Evolutionary conservation across 1,284 basidiomycete species (phyloP).

Genomic region (Puccinia polysora): DNA sequence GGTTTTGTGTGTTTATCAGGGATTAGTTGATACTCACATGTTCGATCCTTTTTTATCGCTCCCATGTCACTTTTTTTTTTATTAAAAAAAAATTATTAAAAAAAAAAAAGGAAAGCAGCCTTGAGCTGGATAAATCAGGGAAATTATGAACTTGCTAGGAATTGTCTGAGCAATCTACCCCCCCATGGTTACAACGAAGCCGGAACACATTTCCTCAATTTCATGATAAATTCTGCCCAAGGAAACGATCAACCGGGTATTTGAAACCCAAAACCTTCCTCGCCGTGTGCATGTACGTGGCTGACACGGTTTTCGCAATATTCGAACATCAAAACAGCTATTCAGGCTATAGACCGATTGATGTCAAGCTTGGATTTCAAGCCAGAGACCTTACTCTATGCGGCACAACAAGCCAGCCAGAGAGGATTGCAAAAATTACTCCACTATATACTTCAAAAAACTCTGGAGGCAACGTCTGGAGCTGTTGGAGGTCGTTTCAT

Average conservation of each 20-base stretch:
- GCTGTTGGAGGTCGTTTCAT: conserved; percentile 17
- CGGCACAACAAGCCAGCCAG: conserved; percentile 36
- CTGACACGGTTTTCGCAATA: not conserved
- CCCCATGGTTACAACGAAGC: conserved; percentile 23
- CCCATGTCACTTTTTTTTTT: not conserved
- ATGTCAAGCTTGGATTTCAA: conserved; percentile 42
- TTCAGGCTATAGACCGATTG: conserved; percentile 35
- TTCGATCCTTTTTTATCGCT: not conserved
- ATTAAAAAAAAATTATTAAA: not conserved
- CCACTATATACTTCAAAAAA: conserved; percentile 27
- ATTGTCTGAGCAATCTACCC: conserved; percentile 18
- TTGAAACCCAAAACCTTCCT: not conserved
- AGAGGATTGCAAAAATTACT: conserved; percentile 31
- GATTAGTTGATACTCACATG: not conserved
- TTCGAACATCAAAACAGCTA: conserved; percentile 17
- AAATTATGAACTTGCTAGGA: conserved; percentile 37
- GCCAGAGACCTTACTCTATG: conserved; percentile 34
- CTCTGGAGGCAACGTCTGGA: conserved; percentile 21
- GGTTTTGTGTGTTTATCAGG: not conserved
- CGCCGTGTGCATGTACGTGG: not conserved
- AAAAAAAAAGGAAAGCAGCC: conserved; percentile 37
- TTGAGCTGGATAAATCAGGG: conserved; percentile 33
- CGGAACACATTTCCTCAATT: conserved; percentile 30
- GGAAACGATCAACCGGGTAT: conserved; percentile 35
- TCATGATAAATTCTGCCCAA: conserved; percentile 41